Evolutionary conservation across 2,329 filamentous ascomycete genomes (phyloP), one percentile per base, ranked within the genome.

Genomic region (Penicillium freii): DNA sequence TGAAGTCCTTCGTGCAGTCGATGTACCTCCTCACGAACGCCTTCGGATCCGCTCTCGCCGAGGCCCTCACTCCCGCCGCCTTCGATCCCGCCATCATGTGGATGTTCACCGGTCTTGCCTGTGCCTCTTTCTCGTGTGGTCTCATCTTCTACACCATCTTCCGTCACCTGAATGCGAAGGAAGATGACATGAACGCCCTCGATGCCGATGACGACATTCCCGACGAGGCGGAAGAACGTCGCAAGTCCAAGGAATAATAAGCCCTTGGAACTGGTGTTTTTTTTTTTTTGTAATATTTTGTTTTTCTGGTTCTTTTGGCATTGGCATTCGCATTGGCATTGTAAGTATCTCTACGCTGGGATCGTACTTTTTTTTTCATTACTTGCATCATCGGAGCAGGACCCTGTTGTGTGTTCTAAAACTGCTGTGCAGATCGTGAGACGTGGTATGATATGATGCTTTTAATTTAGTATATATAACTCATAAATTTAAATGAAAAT

Each of bases 61-160:
- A 87, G 63, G 82, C 86, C 2, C 75, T 90, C 13, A 81, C 84
- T 1, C 84, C 86, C 0, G 74, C 80, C 5, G 82, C 84, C 7
- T 81, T 81, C 56, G 84, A 91, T 68, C 88, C 87, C 23, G 79
- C 84, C 62, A 81, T 89, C 64, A 67, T 87, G 56, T 89, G 85
- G 84, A 82, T 90, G 80, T 89, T 88, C 65, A 77, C 78, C 25
- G 83, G 82, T 21, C 72, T 88, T n/a, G 80, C 80, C 5, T 66
- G 74, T 52, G 77, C 78, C 17, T 80, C 82, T 0, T 78, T 79
- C 52, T 29, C 76, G 2, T 76, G 79, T 3, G 82, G 82, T 23
- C 73, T 77, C 31, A 60, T 82, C 54, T 88, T 88, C 73, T 86
- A 78, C 71, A 29, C 75, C 33, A 63, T 76, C 46, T 84, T 82